phyloP scores from a whole-genome alignment of 345 rosid species.

The Eucalyptus paniculata region DNA sequence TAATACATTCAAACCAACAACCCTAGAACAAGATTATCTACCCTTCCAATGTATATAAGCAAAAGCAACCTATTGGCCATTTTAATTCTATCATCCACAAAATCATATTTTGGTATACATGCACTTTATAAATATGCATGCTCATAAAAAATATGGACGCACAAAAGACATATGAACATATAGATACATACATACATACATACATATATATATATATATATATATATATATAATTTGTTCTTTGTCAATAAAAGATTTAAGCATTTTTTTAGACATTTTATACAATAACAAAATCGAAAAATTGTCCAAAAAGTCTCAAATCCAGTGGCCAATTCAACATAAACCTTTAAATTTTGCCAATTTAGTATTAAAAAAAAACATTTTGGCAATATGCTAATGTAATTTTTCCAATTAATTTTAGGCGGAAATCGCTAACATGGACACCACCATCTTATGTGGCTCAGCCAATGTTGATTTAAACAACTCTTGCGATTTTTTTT shows the following conservation, averaged over 20 bases:
- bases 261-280: neutral
- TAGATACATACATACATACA: neutral
- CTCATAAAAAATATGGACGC: neutral
- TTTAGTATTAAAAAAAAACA: neutral
- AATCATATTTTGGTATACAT: neutral
- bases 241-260: neutral
- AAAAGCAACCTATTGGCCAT: neutral
- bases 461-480: accelerated
- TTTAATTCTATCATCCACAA: neutral
- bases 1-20: neutral
- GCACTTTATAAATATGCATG: neutral
- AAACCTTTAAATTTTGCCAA: neutral
- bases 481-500: neutral
- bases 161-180: neutral
- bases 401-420: neutral
- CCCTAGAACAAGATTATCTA: neutral
- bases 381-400: neutral
- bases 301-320: neutral
- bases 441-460: neutral
- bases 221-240: neutral
- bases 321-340: neutral
- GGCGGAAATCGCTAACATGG: accelerated
- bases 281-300: neutral
- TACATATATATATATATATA: too few species aligned
- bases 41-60: neutral